Conservation (phyloP, 495 filamentous ascomycete genomes). For the Tuber microsphaerosporum region DNA sequence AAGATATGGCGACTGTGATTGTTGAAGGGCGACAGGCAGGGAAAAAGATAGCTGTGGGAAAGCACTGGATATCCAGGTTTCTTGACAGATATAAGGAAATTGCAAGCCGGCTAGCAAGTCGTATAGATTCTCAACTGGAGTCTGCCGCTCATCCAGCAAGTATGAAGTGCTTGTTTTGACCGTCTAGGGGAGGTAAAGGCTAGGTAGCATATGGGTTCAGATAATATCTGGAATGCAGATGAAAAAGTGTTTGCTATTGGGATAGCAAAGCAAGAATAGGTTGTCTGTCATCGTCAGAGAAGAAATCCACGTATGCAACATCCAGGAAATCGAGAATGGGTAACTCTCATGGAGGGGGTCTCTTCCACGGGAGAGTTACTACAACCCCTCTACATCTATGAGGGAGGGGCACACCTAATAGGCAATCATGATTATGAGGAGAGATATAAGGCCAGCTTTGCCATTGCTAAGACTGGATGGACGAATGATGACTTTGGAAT, state of each 20-base stretch:
- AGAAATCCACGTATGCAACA: constrained; percentile 3
- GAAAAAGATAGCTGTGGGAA: not conserved
- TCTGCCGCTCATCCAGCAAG: not conserved
- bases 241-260: constrained; percentile 13
- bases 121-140: constrained; percentile 11
- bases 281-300: not conserved
- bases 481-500: constrained; percentile 9
- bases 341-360: constrained; percentile 10
- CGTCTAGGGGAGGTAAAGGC: not conserved
- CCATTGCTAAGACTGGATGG: constrained; percentile 6
- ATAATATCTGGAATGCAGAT: constrained; percentile 9
- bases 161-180: constrained; percentile 8
- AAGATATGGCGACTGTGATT: not conserved
- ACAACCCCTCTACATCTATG: constrained; percentile 11
- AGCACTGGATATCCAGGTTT: constrained; percentile 14
- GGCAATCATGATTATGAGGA: constrained; percentile 15
- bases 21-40: not conserved
- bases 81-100: constrained; percentile 3
- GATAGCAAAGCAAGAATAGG: constrained; percentile 4
- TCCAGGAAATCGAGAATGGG: constrained; percentile 19
- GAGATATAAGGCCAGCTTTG: constrained; percentile 12
- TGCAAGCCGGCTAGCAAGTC: not conserved
- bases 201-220: not conserved
- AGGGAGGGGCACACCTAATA: constrained; percentile 14
- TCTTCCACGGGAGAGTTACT: not conserved